A percentile compares a stretch with the other conserved stretches of the same genome.
These are phyloP conservation scores for Kwoniella mangroviensis DNA, from an alignment of 768 basidiomycete genomes.

Conservation along the genomic window DNA sequence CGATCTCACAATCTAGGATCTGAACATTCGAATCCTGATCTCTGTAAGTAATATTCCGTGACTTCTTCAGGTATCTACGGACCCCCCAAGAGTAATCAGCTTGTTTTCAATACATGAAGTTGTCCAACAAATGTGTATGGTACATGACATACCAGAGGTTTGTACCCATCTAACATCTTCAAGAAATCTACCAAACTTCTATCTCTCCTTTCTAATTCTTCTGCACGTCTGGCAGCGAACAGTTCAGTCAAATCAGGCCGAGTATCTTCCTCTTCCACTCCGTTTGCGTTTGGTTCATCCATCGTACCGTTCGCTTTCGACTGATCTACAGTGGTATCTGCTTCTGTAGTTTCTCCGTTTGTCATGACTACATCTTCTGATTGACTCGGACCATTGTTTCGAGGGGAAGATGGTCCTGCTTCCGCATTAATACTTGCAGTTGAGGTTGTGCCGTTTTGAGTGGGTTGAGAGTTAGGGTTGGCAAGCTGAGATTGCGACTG, in stretches of 20 bases:
- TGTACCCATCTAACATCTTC: constrained; percentile 94
- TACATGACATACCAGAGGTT: constrained; percentile 73
- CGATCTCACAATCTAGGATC: constrained; percentile 81
- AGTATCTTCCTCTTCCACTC: constrained; percentile 16
- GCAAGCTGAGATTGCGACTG: background rate
- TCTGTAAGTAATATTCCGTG: constrained; percentile 94
- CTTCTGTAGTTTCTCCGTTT: background rate
- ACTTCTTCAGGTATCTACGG: constrained; percentile 93
- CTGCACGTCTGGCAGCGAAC: constrained; percentile 47
- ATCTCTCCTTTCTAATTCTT: constrained; percentile 72
- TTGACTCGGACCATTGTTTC: background rate
- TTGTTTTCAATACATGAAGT: background rate
- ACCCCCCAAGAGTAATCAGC: background rate
- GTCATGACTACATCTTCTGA: constrained; percentile 14
- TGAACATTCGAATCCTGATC: constrained; percentile 92
- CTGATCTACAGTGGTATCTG: background rate
- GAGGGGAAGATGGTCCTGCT: constrained; percentile 14
- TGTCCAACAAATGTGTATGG: background rate
- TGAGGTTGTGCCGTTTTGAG: background rate
- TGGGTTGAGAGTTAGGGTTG: background rate
- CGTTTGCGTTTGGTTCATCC: background rate
- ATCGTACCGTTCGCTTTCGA: background rate
- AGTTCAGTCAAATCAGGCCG: constrained; percentile 29
- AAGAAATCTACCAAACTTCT: constrained; percentile 89
- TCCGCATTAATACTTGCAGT: constrained; percentile 8